Base-by-base conservation (phyloP, 805 yeast genomes). In the Trichomonascus vanleenenianus region DNA sequence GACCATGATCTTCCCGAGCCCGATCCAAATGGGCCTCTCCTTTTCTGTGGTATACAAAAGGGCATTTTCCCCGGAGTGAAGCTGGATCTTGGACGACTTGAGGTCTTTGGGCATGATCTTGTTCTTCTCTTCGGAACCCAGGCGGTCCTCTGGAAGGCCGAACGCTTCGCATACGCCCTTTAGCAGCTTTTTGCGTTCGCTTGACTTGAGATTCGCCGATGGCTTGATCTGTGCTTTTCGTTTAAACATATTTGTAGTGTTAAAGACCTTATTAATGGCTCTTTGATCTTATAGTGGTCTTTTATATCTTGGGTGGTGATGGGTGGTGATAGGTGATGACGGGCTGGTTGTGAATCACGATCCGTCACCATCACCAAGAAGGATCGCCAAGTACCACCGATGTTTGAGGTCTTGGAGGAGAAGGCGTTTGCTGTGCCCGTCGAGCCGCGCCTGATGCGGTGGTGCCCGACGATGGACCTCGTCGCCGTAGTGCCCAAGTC, bases 151-250 rank as follows among this genome's bases (percentile, higher is more conserved):
- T 8, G 51, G 51, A 5, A 49, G 45, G 2, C 41, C 46, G 53
- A 71, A 79, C 25, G 55, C 59, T 18, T 62, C 54, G 51, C 78
- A 67, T 27, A 82, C 68, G 3, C 59, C 54, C 3, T 60, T 54
- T 9, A 78, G 61, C 20, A 81, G 61, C 50, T 72, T 73, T 51
- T 85, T 74, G 35, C 93, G 69, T 52, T 87, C 97, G 0, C 95
- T 83, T 11, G 85, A 76, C 63, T 87, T 88, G 48, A 93, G 70
- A 55, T 86, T 85, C 16, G 95, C 75, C 43, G 79, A 69, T 2
- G 94, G 80, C 64, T 88, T 89, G 47, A 82, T 68, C 35, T 39
- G 43, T 12, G 46, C 43, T 7, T 14, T 30, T n/a, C 25, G 30
- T 25, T 15, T 18, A 15, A 32, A 42, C 44, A 42, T 46, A 22